phyloP scores from a whole-genome alignment of 164 flowering plant species.

The Platanus orientalis region DNA sequence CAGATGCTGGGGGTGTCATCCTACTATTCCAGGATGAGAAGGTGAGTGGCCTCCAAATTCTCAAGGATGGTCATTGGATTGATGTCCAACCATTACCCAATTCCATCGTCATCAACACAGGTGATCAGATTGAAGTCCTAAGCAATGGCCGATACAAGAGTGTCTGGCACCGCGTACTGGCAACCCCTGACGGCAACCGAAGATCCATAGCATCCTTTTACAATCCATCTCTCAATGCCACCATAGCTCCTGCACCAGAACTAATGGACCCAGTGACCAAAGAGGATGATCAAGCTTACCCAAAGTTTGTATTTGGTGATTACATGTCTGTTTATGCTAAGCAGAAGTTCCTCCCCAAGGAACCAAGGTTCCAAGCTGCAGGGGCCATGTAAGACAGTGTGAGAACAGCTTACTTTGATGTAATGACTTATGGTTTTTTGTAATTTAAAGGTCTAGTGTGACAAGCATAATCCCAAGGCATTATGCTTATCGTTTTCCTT shows the following conservation, averaged over 20 bases:
- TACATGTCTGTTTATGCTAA: slow-evolving; percentile 72
- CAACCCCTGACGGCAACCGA: slow-evolving; percentile 49
- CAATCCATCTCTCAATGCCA: slow-evolving; percentile 70
- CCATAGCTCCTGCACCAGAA: slow-evolving; percentile 69
- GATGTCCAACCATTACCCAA: slow-evolving; percentile 79
- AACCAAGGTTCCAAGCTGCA: slow-evolving; percentile 82
- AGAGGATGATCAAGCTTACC: slow-evolving; percentile 35
- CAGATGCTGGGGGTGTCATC: slow-evolving; percentile 62
- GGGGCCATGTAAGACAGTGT: slow-evolving; percentile 30
- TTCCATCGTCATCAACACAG: slow-evolving; percentile 82
- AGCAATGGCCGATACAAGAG: slow-evolving; percentile 92
- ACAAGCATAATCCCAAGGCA: not conserved
- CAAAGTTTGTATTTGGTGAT: slow-evolving; percentile 80
- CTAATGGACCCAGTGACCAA: slow-evolving; percentile 30
- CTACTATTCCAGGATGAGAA: slow-evolving; percentile 82
- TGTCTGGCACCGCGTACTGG: slow-evolving; percentile 75
- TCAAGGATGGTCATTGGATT: slow-evolving; percentile 77
- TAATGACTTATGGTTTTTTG: not conserved
- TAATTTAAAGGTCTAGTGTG: not conserved
- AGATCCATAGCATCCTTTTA: slow-evolving; percentile 90
- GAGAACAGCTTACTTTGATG: not conserved
- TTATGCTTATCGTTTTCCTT: not conserved
- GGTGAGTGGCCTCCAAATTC: slow-evolving; percentile 72
- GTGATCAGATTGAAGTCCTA: slow-evolving; percentile 88
- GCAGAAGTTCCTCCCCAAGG: slow-evolving; percentile 87